Evolutionary conservation across 768 basidiomycete species (phyloP), one percentile per base, ranked within the genome.

Genomic region (Collybia mongolica): DNA sequence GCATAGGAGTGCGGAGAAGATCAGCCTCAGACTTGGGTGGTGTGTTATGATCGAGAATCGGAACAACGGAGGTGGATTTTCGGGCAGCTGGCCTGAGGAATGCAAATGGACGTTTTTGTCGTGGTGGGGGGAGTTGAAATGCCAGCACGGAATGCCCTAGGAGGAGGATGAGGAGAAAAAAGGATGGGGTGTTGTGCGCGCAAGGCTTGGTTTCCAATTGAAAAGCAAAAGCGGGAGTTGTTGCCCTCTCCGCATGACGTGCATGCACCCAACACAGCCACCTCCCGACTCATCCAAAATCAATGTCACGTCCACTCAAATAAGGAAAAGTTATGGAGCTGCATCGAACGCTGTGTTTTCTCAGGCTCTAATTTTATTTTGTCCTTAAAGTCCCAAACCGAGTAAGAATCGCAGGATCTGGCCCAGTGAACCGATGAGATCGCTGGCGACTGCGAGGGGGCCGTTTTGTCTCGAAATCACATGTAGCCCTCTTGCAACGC

Each of bases 231-330:
- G 38, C 36, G 35, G 52, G 18, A 20, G 42, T 48, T 14, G 53
- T 54, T 44, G 39, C 43, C 43, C 32, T 52, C 53, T 55, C 53
- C 54, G 54, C 53, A 60, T 60, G 59, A 60, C 50, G 59, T 46
- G 44, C 43, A 42, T 24, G 18, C 29, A 32, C 44, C 44, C 18
- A 32, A 44, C 41, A 51, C 49, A 38, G 49, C 49, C 49, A 51
- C 49, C 14, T 32, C 32, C 32, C 32, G 32, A 32, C 32, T 32
- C 32, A 32, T 32, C 7, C 32, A 32, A 32, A 28, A 32, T 32
- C 32, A 32, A 9, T 9, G 3, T 9, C 32, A 32, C 11, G 11
- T 32, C 32, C 32, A 32, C 32, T 32, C 11, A 32, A n/a, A 32
- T 32, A 32, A 32, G 32, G 32, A 32, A 28, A 32, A 32, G 9